Evolutionary conservation across 2,329 filamentous ascomycete genomes (phyloP).

Genomic region (Pseudocercospora pini-densiflorae): DNA sequence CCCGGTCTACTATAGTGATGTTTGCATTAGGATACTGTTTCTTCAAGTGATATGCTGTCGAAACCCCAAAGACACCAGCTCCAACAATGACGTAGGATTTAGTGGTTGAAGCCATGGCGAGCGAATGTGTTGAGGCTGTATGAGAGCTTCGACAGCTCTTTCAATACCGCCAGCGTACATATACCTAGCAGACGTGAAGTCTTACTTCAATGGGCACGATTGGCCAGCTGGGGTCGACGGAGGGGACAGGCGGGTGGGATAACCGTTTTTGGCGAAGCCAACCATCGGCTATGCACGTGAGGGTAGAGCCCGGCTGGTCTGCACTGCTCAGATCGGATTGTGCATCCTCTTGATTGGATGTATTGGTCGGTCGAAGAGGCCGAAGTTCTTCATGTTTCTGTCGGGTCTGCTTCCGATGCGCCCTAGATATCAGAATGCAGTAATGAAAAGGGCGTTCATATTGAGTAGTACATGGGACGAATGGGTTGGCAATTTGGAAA

Average conservation of each 20-base stretch:
- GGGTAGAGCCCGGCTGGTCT: not conserved
- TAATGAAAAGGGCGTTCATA: no score
- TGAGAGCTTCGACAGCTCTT: not conserved
- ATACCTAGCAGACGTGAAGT: not conserved
- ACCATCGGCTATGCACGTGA: conserved; percentile 8
- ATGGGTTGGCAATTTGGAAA: no score
- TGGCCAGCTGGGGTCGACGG: not conserved
- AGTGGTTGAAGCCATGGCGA: conserved; percentile 13
- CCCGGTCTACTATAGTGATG: conserved; percentile 47
- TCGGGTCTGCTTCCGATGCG: no score
- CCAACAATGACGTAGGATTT: conserved; percentile 41
- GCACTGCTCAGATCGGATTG: conserved; percentile 1
- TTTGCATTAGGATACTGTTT: conserved; percentile 46
- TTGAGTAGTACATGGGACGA: no score
- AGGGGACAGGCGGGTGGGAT: conserved; percentile 1
- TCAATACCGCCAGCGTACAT: not conserved
- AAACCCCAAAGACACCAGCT: conserved; percentile 55
- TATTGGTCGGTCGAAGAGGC: not conserved
- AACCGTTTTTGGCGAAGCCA: conserved; percentile 10
- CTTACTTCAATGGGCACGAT: conserved; percentile 1
- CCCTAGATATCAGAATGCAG: no score
- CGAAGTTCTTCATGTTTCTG: not conserved
- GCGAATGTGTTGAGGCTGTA: not conserved
- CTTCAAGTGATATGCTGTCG: conserved; percentile 59
- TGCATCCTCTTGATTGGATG: conserved; percentile 4